Percentiles rank a stretch among this genome's conserved stretches.
Conservation (phyloP, 2,329 filamentous ascomycete genomes). For the Teratosphaeria pseudoeucalypti region DNA sequence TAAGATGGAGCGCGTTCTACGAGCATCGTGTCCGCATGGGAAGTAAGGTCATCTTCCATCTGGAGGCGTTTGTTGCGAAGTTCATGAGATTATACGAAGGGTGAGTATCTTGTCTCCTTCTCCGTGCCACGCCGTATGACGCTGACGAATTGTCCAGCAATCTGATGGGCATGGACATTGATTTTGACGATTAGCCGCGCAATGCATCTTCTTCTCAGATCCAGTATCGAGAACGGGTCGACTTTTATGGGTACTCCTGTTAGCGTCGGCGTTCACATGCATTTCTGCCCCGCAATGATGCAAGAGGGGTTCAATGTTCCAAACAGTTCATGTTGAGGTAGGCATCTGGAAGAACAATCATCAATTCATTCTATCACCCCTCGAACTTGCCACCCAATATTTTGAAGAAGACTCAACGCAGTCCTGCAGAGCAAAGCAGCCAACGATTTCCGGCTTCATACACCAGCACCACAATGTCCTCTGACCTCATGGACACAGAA, state of each 20-base stretch:
- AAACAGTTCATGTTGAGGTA: constrained; percentile 8
- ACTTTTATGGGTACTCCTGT: neutral
- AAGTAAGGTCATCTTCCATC: constrained; percentile 86
- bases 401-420: neutral
- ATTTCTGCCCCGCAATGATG: neutral
- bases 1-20: constrained; percentile 94
- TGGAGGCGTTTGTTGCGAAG: constrained; percentile 97
- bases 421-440: neutral
- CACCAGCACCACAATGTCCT: constrained; percentile 33
- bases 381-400: neutral
- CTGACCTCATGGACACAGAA: constrained; percentile 48
- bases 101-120: constrained; percentile 37
- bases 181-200: constrained; percentile 25
- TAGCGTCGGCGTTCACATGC: constrained; percentile 1
- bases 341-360: neutral
- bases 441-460: neutral
- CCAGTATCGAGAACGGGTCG: neutral
- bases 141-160: constrained; percentile 26
- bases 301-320: neutral
- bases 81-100: constrained; percentile 96
- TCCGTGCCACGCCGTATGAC: neutral
- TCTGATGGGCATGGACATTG: constrained; percentile 69
- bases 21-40: constrained; percentile 90
- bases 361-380: neutral
- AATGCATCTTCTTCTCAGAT: neutral